Percentiles rank a stretch among this genome's conserved stretches.
These are phyloP conservation scores for Chaetomidium leptoderma DNA, from an alignment of 495 filamentous ascomycete genomes.

Conservation along the genomic window DNA sequence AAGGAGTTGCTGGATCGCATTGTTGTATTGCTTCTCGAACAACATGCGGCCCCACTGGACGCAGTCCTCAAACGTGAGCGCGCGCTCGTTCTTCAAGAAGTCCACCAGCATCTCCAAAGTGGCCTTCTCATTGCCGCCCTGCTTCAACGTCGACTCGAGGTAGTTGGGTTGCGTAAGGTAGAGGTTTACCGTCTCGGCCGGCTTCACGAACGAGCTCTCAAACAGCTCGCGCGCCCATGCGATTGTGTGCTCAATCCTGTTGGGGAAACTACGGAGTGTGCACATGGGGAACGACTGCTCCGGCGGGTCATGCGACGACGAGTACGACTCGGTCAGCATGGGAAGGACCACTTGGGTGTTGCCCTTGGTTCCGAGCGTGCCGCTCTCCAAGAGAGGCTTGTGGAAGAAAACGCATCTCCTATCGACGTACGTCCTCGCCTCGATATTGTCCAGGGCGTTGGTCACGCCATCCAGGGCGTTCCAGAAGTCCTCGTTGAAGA, in stretches of 20 bases:
- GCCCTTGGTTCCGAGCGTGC: slow-evolving; percentile 96
- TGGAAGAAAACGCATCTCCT: slow-evolving; percentile 97
- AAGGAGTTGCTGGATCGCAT: slow-evolving; percentile 91
- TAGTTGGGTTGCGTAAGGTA: slow-evolving; percentile 92
- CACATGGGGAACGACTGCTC: slow-evolving; percentile 99
- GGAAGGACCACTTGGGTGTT: slow-evolving; percentile 96
- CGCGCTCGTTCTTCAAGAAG: slow-evolving; percentile 89
- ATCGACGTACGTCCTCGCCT: slow-evolving; percentile 96
- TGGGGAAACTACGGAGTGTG: slow-evolving; percentile 95
- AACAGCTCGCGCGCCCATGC: slow-evolving; percentile 96
- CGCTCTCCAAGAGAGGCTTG: slow-evolving; percentile 93
- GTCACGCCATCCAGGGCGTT: slow-evolving; percentile 83
- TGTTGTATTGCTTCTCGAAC: slow-evolving; percentile 96
- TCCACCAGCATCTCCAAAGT: slow-evolving; percentile 87
- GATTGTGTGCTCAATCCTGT: slow-evolving; percentile 98
- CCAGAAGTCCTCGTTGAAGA: slow-evolving; percentile 97
- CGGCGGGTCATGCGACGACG: slow-evolving; percentile 95
- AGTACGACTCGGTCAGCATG: slow-evolving; percentile 90
- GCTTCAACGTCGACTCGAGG: slow-evolving; percentile 82
- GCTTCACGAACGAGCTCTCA: slow-evolving; percentile 87
- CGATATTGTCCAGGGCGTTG: slow-evolving; percentile 96
- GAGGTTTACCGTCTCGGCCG: slow-evolving; percentile 90
- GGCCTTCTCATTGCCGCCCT: slow-evolving; percentile 93
- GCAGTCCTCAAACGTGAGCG: slow-evolving; percentile 90
- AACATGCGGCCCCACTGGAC: slow-evolving; percentile 88